Conservation (phyloP, 2,329 filamentous ascomycete genomes). For the Clarireedia hainanense region DNA sequence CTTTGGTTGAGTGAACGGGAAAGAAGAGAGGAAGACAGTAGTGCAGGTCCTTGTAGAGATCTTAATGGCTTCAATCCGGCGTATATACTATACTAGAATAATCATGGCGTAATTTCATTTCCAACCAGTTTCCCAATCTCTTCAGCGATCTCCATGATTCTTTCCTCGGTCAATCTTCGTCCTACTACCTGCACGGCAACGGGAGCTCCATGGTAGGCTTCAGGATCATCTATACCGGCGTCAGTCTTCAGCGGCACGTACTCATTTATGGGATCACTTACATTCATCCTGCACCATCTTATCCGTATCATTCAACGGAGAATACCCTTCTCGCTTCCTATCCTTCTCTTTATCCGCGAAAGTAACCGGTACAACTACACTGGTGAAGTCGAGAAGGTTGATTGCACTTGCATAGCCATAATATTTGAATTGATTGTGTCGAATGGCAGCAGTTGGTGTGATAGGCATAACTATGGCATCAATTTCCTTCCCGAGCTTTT, state of each 20-base stretch:
- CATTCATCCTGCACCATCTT: conserved; percentile 21
- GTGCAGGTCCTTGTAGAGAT: too few relatives aligned
- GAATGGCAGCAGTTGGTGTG: conserved; percentile 28
- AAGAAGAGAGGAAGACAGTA: too few relatives aligned
- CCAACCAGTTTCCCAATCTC: conserved; percentile 30
- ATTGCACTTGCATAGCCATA: conserved; percentile 22
- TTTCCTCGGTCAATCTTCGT: conserved; percentile 23
- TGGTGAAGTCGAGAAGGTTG: conserved; percentile 28
- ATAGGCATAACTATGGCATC: conserved; percentile 30
- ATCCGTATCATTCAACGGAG: conserved; percentile 19
- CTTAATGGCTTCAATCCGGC: too few relatives aligned
- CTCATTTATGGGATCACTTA: conserved; percentile 8
- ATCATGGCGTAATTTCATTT: conserved; percentile 21
- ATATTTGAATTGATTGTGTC: conserved; percentile 22
- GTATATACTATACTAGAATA: too few relatives aligned
- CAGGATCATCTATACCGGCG: conserved; percentile 18
- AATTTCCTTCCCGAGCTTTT: conserved; percentile 23
- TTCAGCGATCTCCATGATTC: conserved; percentile 30
- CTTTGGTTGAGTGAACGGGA: too few relatives aligned
- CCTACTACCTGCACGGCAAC: conserved; percentile 25
- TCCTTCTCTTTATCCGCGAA: conserved; percentile 35
- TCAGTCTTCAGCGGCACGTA: too few relatives aligned
- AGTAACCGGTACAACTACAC: conserved; percentile 36
- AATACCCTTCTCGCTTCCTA: conserved; percentile 12
- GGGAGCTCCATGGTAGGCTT: conserved; percentile 23